phyloP scores from a whole-genome alignment of 805 yeast species.

The Ogataea philodendri region DNA sequence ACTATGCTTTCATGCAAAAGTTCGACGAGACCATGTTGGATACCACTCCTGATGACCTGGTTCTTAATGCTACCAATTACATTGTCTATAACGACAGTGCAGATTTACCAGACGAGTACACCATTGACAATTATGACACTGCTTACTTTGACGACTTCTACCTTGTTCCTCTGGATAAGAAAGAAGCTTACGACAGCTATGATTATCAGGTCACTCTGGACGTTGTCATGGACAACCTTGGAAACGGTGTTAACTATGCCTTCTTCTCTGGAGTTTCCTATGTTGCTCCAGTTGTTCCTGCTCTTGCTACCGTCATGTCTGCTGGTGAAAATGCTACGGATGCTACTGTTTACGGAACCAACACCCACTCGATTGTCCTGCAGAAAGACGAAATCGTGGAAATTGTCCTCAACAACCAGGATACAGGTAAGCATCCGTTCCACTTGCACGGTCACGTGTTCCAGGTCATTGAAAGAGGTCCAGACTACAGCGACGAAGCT shows the following conservation, averaged over 20 bases:
- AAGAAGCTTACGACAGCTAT: slow-evolving; percentile 59
- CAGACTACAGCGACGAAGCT: slow-evolving; percentile 51
- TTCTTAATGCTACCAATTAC: slow-evolving; percentile 72
- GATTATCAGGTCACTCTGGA: slow-evolving; percentile 68
- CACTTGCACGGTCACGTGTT: slow-evolving; percentile 93
- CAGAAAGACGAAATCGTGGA: slow-evolving; percentile 69
- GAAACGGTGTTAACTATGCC: slow-evolving; percentile 91
- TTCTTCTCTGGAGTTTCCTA: slow-evolving; percentile 88
- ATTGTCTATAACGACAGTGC: slow-evolving; percentile 47
- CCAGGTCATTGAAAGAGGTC: slow-evolving; percentile 78
- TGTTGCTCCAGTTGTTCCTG: slow-evolving; percentile 79
- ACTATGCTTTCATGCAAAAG: slow-evolving; percentile 80
- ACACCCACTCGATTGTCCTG: slow-evolving; percentile 73
- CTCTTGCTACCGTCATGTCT: slow-evolving; percentile 72
- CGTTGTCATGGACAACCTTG: slow-evolving; percentile 81
- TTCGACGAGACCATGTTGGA: slow-evolving; percentile 86
- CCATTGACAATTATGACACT: slow-evolving; percentile 45
- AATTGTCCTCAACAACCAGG: slow-evolving; percentile 78
- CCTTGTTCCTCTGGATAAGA: slow-evolving; percentile 60
- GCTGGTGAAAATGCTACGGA: slow-evolving; percentile 61
- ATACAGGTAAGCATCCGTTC: slow-evolving; percentile 96
- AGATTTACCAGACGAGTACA: slow-evolving; percentile 43
- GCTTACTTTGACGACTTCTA: slow-evolving; percentile 73
- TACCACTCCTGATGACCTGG: slow-evolving; percentile 58
- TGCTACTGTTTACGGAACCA: slow-evolving; percentile 66